Base-by-base conservation (phyloP, 1,284 basidiomycete species). In the Marasmius fiardii region DNA sequence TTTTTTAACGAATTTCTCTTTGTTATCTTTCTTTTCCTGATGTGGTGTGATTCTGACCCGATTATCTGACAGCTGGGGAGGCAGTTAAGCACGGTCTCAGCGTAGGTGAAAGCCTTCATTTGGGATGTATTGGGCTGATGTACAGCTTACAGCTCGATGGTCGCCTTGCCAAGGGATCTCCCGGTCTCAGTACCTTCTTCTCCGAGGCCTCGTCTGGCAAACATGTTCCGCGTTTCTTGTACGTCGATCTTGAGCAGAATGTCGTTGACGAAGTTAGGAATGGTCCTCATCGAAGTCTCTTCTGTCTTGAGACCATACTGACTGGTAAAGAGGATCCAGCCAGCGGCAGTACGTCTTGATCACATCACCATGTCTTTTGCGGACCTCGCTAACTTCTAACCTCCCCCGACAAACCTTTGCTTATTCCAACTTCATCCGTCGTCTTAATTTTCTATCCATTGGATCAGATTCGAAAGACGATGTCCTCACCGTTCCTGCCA, bases 251-350 rank as follows among this genome's bases (percentile, higher is more conserved):
- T 53, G 95, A 98, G 78, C 95, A 95, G 63, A 95, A 95, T 70
- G 95, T 97, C 70, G 90, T 98, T 67, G 96, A 98, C 74, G 95
- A 98, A 76, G 95, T 99, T 67, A 89, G 93, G 73, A 95, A 82
- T 63, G 97, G 97, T 63, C 88, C 92, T 51, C 98, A 98, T 84
- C 86, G 93, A 75, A 88, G 86, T 70, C 91, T 99, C 60, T 99
- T 99, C 87, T 97, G 99, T 75, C 97, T 97, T 35, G 96, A 99
- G 83, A 98, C 97, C 58, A 85, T 99, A 67, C 85, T 99, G 69
- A 95, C 92, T 57, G 97, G 97, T 67, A 99, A 99, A 80, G 97
- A 99, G 79, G 97, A 99, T 74, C 95, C 95, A 56, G 96, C 96
- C 63, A 99, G 95, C 85, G 99, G 99, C 80, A 99, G 93, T 95